phyloP scores from a whole-genome alignment of 352 stramenopile species.

The Globisporangium emineosum region DNA sequence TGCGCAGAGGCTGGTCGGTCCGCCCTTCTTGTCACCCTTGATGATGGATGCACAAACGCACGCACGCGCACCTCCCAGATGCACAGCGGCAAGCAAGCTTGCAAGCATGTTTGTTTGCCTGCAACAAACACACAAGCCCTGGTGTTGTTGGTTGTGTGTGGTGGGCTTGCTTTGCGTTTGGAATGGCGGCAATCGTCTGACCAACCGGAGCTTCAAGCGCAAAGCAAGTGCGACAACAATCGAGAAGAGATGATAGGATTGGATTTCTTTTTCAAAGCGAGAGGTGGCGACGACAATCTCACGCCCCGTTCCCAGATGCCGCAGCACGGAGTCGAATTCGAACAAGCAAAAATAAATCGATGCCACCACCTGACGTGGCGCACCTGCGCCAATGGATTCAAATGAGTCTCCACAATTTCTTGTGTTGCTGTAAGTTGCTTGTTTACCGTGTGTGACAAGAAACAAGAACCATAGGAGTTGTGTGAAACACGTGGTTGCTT shows the following conservation, averaged over 20 bases:
- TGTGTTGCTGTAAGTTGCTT: not conserved
- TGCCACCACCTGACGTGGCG: not conserved
- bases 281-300: not conserved
- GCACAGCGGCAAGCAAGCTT: not conserved
- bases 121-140: not conserved
- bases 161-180: not conserved
- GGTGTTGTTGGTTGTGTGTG: not conserved
- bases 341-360: not conserved
- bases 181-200: not conserved
- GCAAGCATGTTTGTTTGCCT: not conserved
- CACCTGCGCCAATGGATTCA: too few relatives aligned
- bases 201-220: not conserved
- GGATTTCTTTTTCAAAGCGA: not conserved
- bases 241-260: not conserved
- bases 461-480: not conserved
- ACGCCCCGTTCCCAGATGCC: not conserved
- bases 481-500: not conserved
- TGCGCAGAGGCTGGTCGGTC: conserved; percentile 1
- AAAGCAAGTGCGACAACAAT: not conserved
- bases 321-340: not conserved
- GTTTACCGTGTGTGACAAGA: not conserved
- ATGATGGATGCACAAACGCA: conserved; percentile 17
- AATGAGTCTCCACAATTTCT: not conserved
- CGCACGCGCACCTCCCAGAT: conserved; percentile 5
- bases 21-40: conserved; percentile 8